Base-by-base conservation (phyloP, 2,329 filamentous ascomycete species). In the Teratosphaeria epicoccoides region DNA sequence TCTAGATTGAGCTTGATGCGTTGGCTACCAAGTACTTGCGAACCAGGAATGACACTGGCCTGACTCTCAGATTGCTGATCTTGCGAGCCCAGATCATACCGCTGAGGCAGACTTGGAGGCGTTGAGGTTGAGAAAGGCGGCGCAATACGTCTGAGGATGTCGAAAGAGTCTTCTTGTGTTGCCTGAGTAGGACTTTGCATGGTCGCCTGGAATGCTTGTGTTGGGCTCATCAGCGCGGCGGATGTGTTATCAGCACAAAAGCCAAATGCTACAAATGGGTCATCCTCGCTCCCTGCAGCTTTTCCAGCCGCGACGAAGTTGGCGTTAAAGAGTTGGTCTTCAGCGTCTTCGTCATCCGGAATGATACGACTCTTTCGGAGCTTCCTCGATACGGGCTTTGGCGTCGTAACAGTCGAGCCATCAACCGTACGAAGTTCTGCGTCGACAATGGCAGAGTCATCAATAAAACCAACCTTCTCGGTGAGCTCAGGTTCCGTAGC, bases 91-190 rank as follows among this genome's bases (percentile, higher is more conserved):
- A 48, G 17, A 28, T 48, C 46, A 17, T 40, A 40, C 17, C n/a
- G 33, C 43, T 20, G 54, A 14, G 49, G 49, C 5, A 55, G 28
- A 14, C 55, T 47, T 10, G 57, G 50, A 57, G 70, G 49, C 57
- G 64, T 50, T 2, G 59, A 59, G 14, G 33, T 24, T 24, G 60
- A 59, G 11, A 57, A 60, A 23, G 66, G 59, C 37, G 66, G 62
- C 14, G 66, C 64, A 7, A 68, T 56, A 2, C 60, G 53, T 9
- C 60, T 61, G n/a, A 69, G 54, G 26, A 68, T 59, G 43, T 64
- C 66, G 43, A 68, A 55, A 6, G 77, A 78, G 55, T 78, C 75
- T 55, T 70, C 61, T 48, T 63, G 64, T 6, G 59, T 62, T 1
- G 56, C 52, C 50, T 67, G 65, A n/a, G 65, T 62, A 7, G 64